Conservation (phyloP, 495 filamentous ascomycete genomes). For the Penicillium turbatum region DNA sequence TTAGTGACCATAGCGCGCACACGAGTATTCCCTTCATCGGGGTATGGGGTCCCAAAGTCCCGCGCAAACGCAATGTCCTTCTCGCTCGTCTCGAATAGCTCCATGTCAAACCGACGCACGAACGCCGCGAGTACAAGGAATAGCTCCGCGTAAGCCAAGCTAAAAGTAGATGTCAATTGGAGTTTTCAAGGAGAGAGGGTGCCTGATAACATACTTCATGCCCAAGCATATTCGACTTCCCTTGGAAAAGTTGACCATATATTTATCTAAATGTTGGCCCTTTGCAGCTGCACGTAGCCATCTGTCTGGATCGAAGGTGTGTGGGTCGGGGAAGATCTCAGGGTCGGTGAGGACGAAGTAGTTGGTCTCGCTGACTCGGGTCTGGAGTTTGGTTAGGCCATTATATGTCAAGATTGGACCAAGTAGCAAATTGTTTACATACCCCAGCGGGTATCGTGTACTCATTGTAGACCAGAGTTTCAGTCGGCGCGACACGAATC, state of each 20-base stretch:
- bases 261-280: conserved; percentile 32
- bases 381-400: conserved; percentile 20
- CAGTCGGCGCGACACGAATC: conserved; percentile 38
- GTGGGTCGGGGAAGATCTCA: conserved; percentile 44
- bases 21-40: conserved; percentile 16
- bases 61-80: conserved; percentile 28
- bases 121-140: conserved; percentile 36
- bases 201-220: conserved; percentile 33
- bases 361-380: conserved; percentile 42
- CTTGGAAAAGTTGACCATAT: conserved; percentile 39
- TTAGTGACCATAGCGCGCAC: conserved; percentile 19
- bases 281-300: conserved; percentile 39
- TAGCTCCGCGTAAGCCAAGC: conserved; percentile 44
- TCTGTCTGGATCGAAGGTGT: conserved; percentile 46
- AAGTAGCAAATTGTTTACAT: conserved; percentile 16
- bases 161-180: conserved; percentile 14
- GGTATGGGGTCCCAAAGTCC: conserved; percentile 22
- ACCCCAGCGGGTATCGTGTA: conserved; percentile 33
- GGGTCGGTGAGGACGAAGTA: conserved; percentile 46
- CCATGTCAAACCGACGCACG: conserved; percentile 36
- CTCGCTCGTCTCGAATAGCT: conserved; percentile 31
- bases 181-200: conserved; percentile 10
- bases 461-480: conserved; percentile 39
- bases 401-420: conserved; percentile 3
- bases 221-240: conserved; percentile 43